These are phyloP conservation scores for Stachybotrys chartarum DNA, from an alignment of 2,329 filamentous ascomycete species.

Conservation along the genomic window DNA sequence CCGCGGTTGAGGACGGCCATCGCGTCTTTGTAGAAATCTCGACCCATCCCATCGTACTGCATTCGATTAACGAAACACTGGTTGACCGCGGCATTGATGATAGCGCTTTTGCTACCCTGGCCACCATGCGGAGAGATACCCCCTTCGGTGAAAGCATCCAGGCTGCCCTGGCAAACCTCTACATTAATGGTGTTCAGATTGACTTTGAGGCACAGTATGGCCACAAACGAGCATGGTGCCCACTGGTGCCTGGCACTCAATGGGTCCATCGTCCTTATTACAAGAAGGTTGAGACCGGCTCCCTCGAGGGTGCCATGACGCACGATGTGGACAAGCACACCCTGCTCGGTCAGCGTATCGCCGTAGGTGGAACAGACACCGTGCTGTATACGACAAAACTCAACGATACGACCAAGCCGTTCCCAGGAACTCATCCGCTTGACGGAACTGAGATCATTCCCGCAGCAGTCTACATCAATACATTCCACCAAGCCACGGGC, in stretches of 20 bases:
- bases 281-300: not conserved
- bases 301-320: not conserved
- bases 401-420: conserved; percentile 3
- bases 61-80: conserved; percentile 6
- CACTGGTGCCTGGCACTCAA: not conserved
- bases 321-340: conserved; percentile 4
- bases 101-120: not conserved
- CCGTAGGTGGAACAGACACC: conserved; percentile 2
- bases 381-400: conserved; percentile 2
- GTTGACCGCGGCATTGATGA: not conserved
- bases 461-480: conserved; percentile 4
- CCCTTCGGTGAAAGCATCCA: not conserved
- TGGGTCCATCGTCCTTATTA: conserved; percentile 1
- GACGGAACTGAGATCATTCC: conserved; percentile 7
- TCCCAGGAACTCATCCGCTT: conserved; percentile 5
- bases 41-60: conserved; percentile 4
- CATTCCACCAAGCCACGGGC: conserved; percentile 3
- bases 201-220: not conserved
- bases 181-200: not conserved
- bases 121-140: not conserved
- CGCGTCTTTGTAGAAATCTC: conserved; percentile 6
- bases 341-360: conserved; percentile 2
- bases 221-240: not conserved
- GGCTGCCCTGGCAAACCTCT: not conserved
- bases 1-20: conserved; percentile 4